Percentiles rank a stretch among this genome's conserved stretches.
Evolutionary conservation across 345 rosid species (phyloP).

Genomic region (Euphorbia lathyris): DNA sequence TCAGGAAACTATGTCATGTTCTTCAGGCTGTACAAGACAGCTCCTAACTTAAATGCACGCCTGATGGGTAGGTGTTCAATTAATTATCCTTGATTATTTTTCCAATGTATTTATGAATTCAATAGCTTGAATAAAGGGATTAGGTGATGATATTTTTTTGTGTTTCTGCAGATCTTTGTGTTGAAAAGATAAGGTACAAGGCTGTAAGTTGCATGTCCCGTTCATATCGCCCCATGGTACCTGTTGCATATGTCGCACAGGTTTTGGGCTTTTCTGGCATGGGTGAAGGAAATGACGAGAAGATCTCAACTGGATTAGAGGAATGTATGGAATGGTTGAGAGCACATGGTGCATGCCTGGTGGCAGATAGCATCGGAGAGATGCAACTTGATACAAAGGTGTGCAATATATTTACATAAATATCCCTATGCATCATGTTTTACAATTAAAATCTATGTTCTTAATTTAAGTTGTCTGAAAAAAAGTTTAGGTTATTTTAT

Average conservation of each 20-base stretch:
- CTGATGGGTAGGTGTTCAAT: conserved; percentile 71
- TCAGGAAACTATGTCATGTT: conserved; percentile 86
- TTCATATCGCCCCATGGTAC: conserved; percentile 84
- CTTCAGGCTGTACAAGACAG: conserved; percentile 78
- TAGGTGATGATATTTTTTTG: neutral
- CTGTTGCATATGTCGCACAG: conserved; percentile 69
- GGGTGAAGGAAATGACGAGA: conserved; percentile 53
- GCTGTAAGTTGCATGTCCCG: conserved; percentile 84
- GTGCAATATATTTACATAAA: neutral
- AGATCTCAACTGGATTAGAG: conserved; percentile 51
- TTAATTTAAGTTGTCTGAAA: neutral
- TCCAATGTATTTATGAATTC: neutral
- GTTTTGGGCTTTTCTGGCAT: conserved; percentile 62
- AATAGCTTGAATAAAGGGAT: neutral
- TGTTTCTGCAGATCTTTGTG: conserved; percentile 68
- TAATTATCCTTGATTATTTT: neutral
- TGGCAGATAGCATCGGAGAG: conserved; percentile 59
- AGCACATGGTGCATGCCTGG: conserved; percentile 75
- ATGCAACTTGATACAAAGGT: conserved; percentile 85
- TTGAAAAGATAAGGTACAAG: conserved; percentile 88
- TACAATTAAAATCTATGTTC: neutral
- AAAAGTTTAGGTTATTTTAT: too few species aligned
- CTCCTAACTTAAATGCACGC: conserved; percentile 83
- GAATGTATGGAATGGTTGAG: conserved; percentile 89
- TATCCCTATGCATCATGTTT: neutral